A percentile compares a stretch with the other conserved stretches of the same genome.
Evolutionary conservation across 164 flowering plant species (phyloP).

Genomic region (Vitis cinerea): DNA sequence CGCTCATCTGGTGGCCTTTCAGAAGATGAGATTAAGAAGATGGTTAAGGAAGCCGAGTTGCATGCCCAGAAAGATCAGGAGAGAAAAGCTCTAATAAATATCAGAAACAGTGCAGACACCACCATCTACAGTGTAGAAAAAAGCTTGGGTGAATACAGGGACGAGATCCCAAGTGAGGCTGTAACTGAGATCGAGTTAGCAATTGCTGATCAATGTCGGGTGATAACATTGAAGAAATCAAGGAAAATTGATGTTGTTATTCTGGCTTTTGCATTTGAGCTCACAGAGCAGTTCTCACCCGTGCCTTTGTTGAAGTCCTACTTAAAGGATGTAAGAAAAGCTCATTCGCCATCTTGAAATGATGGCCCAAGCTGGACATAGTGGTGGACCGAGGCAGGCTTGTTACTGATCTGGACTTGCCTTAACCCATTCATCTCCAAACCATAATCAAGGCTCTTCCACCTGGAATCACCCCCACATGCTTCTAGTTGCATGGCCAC

Average conservation of each 20-base stretch:
- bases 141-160: conserved; percentile 68
- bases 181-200: conserved; percentile 63
- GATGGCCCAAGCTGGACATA: too few species aligned
- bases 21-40: conserved; percentile 66
- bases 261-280: conserved; percentile 83
- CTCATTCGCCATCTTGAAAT: conserved; percentile 36
- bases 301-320: conserved; percentile 74
- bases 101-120: conserved; percentile 67
- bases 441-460: too few species aligned
- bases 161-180: conserved; percentile 58
- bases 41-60: conserved; percentile 75
- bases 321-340: conserved; percentile 70
- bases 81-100: conserved; percentile 58
- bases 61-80: conserved; percentile 70
- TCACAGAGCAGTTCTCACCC: conserved; percentile 74
- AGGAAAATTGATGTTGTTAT: conserved; percentile 72
- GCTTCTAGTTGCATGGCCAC: too few species aligned
- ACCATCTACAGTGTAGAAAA: conserved; percentile 70
- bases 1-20: conserved; percentile 71
- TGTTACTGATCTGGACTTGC: too few species aligned
- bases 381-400: too few species aligned
- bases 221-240: conserved; percentile 53
- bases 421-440: too few species aligned
- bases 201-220: conserved; percentile 39
- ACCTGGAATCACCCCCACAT: too few species aligned